Percentiles rank a stretch among this genome's conserved stretches.
phyloP scores from a whole-genome alignment of 495 filamentous ascomycete species.

The Aspergillus olivimuriae region DNA sequence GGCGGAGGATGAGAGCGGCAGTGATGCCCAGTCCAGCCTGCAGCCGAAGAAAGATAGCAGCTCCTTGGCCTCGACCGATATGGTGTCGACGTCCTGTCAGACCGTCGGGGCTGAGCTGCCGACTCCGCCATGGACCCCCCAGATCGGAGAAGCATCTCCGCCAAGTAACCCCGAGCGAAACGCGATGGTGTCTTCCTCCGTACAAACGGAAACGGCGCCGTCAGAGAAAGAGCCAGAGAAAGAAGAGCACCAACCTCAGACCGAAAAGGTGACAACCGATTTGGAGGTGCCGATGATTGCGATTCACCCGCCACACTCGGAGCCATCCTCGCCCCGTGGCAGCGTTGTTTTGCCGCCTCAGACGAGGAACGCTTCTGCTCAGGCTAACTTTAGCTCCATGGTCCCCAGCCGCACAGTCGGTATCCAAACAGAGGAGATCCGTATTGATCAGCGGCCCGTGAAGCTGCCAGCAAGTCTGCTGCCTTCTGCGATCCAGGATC shows the following conservation, averaged over 20 bases:
- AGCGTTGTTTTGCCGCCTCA: conserved; percentile 58
- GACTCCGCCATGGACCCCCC: conserved; percentile 65
- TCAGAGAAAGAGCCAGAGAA: conserved; percentile 10
- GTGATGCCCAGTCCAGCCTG: not conserved
- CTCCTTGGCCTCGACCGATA: conserved; percentile 33
- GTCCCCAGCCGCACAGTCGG: conserved; percentile 40
- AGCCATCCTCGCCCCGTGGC: conserved; percentile 55
- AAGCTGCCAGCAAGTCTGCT: conserved; percentile 72
- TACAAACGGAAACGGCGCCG: conserved; percentile 56
- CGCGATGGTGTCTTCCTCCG: conserved; percentile 51
- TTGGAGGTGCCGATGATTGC: conserved; percentile 55
- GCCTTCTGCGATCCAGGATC: conserved; percentile 54
- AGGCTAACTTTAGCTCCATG: conserved; percentile 38
- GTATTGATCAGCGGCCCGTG: conserved; percentile 64
- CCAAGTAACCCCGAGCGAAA: conserved; percentile 10
- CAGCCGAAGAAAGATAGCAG: conserved; percentile 25
- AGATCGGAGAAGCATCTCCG: conserved; percentile 30
- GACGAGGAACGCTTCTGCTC: conserved; percentile 54
- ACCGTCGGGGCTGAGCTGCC: conserved; percentile 59
- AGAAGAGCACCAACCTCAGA: conserved; percentile 12
- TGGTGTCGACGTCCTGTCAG: conserved; percentile 69
- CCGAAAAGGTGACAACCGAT: conserved; percentile 12
- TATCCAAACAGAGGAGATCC: conserved; percentile 86
- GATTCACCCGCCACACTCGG: conserved; percentile 58
- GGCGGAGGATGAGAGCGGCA: conserved; percentile 1